Evolutionary conservation across 345 rosid genomes (phyloP).

Genomic region (Laguncularia racemosa): DNA sequence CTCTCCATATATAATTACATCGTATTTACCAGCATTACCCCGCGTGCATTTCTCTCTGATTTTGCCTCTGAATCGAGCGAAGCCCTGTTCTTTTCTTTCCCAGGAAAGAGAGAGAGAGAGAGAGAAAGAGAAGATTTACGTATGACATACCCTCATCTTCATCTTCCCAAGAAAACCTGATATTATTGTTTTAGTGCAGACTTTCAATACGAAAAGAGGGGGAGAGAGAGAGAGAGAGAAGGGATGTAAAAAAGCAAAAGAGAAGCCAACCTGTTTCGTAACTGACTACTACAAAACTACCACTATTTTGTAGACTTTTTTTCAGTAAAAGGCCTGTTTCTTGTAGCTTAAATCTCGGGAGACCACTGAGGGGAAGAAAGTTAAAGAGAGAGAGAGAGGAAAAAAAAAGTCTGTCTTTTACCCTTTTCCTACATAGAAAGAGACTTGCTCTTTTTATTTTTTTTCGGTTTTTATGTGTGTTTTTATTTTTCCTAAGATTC

Average conservation of each 20-base stretch:
- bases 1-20: conserved; percentile 12
- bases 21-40: background rate
- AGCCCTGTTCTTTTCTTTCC: no score
- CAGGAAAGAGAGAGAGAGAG: conserved; percentile 5
- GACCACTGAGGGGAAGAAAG: conserved; percentile 34
- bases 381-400: conserved; percentile 8
- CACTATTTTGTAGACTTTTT: conserved; percentile 47
- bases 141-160: no score
- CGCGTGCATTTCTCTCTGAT: no score
- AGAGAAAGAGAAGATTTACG: background rate
- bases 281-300: conserved; percentile 14
- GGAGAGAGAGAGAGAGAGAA: background rate
- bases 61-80: no score
- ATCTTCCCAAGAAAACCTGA: no score
- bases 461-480: no score
- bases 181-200: no score
- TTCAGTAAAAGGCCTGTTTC: conserved; percentile 44
- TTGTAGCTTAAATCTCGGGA: conserved; percentile 91
- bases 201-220: background rate
- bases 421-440: no score
- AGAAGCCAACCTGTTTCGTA: background rate
- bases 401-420: no score
- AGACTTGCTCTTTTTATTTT: no score
- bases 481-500: no score
- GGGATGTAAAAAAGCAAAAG: background rate